phyloP scores from a whole-genome alignment of 345 rosid species.

The Brassica nigra region DNA sequence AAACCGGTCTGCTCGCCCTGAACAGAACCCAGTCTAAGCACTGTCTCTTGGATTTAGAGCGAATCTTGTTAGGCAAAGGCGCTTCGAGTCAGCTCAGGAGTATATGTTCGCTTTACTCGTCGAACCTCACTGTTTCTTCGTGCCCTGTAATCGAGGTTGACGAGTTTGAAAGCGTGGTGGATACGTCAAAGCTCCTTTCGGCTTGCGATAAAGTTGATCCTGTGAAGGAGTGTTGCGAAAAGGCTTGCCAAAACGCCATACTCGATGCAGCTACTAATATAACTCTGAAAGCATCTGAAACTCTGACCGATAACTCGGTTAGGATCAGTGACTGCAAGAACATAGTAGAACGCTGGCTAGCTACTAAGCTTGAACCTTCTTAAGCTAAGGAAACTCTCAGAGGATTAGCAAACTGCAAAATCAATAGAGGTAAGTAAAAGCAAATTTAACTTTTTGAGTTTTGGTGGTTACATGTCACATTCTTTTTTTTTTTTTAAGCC shows the following conservation, averaged over 20 bases:
- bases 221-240: constrained; percentile 88
- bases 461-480: background rate
- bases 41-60: constrained; percentile 83
- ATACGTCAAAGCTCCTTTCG: constrained; percentile 70
- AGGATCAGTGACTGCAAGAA: constrained; percentile 71
- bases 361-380: constrained; percentile 67
- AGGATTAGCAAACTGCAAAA: constrained; percentile 81
- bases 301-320: constrained; percentile 57
- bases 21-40: constrained; percentile 63
- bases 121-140: constrained; percentile 78
- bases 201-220: constrained; percentile 82
- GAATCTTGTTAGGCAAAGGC: constrained; percentile 77
- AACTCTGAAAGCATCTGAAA: constrained; percentile 60
- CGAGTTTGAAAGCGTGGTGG: constrained; percentile 68
- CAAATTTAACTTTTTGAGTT: background rate
- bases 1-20: constrained; percentile 66
- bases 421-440: constrained; percentile 69
- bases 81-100: constrained; percentile 56
- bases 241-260: constrained; percentile 81
- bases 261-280: constrained; percentile 72
- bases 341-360: constrained; percentile 81
- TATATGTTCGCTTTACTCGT: constrained; percentile 62
- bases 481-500: constrained; percentile 48
- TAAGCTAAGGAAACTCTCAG: constrained; percentile 77
- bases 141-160: constrained; percentile 79